A percentile compares a stretch with the other conserved stretches of the same genome.
Conservation (phyloP, 192 early-diverging fungal genomes). For the Coemansia sp. region DNA sequence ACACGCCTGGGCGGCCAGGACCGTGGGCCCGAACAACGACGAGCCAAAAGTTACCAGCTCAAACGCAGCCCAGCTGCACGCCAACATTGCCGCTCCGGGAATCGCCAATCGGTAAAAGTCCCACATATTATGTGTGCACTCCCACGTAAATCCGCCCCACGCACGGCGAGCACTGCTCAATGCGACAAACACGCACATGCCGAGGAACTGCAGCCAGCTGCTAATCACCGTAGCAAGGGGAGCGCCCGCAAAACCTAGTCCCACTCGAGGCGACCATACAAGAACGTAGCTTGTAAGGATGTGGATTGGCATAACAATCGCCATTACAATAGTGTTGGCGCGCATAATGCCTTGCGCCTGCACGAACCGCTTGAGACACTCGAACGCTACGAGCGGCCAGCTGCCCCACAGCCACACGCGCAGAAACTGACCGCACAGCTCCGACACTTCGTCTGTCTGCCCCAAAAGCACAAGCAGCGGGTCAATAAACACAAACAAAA, state of each 20-base stretch:
- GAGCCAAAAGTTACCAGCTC: slow-evolving; percentile 70
- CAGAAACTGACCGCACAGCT: slow-evolving; percentile 67
- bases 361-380: slow-evolving; percentile 80
- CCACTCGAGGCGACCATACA: slow-evolving; percentile 49
- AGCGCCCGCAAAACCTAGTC: slow-evolving; percentile 67
- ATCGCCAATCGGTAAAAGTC: slow-evolving; percentile 71
- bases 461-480: slow-evolving; percentile 63
- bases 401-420: slow-evolving; percentile 69
- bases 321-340: slow-evolving; percentile 55
- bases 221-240: slow-evolving; percentile 65
- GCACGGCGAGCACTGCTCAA: slow-evolving; percentile 46
- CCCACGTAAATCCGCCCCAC: slow-evolving; percentile 80
- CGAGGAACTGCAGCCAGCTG: slow-evolving; percentile 59
- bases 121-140: slow-evolving; percentile 60
- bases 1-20: slow-evolving; percentile 79
- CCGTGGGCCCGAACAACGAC: slow-evolving; percentile 70
- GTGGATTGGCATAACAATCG: slow-evolving; percentile 35
- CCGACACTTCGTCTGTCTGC: slow-evolving; percentile 73
- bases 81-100: slow-evolving; percentile 82
- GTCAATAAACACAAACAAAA: slow-evolving; percentile 48
- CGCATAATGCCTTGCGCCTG: slow-evolving; percentile 93
- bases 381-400: slow-evolving; percentile 75
- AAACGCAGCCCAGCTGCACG: slow-evolving; percentile 81
- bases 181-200: slow-evolving; percentile 56
- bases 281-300: slow-evolving; percentile 28